phyloP scores from a whole-genome alignment of 768 basidiomycete species.

The Russula ochroleuca region DNA sequence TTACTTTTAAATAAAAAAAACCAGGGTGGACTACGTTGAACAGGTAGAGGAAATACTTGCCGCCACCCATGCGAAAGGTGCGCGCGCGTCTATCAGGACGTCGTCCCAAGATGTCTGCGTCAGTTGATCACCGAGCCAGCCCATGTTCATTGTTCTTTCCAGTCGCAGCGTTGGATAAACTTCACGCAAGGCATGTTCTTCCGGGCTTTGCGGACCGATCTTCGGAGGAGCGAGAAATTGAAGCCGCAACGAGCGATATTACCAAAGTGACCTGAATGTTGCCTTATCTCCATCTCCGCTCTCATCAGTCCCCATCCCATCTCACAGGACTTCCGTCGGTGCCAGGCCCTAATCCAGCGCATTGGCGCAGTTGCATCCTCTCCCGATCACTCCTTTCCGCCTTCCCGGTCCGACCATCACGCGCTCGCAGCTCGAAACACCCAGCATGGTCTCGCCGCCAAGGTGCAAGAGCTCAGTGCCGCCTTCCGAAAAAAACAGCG shows the following conservation, averaged over 20 bases:
- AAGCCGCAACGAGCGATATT: conserved; percentile 77
- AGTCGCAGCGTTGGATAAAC: conserved; percentile 89
- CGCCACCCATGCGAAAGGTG: conserved; percentile 73
- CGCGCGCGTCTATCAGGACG: conserved; percentile 33
- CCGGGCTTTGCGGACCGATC: conserved; percentile 96
- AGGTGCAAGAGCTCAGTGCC: conserved; percentile 88
- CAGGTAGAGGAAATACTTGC: conserved; percentile 78
- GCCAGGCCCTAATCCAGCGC: conserved; percentile 62
- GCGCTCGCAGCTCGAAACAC: conserved; percentile 83
- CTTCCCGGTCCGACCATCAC: conserved; percentile 47
- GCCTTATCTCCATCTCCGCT: conserved; percentile 19
- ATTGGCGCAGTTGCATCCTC: conserved; percentile 46
- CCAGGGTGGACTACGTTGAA: conserved; percentile 89
- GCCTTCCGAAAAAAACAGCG: conserved; percentile 96
- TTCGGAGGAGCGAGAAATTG: conserved; percentile 92
- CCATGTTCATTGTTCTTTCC: conserved; percentile 28
- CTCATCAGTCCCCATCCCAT: conserved; percentile 15
- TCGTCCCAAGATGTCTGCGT: conserved; percentile 18
- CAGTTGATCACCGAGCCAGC: conserved; percentile 24
- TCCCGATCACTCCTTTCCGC: conserved; percentile 62
- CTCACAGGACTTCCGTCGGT: conserved; percentile 39
- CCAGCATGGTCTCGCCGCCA: conserved; percentile 92
- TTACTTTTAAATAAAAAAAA: neutral
- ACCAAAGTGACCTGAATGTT: conserved; percentile 58
- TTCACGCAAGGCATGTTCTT: conserved; percentile 92